Base-by-base conservation (phyloP, 2,329 filamentous ascomycete genomes). In the Fusarium musae region DNA sequence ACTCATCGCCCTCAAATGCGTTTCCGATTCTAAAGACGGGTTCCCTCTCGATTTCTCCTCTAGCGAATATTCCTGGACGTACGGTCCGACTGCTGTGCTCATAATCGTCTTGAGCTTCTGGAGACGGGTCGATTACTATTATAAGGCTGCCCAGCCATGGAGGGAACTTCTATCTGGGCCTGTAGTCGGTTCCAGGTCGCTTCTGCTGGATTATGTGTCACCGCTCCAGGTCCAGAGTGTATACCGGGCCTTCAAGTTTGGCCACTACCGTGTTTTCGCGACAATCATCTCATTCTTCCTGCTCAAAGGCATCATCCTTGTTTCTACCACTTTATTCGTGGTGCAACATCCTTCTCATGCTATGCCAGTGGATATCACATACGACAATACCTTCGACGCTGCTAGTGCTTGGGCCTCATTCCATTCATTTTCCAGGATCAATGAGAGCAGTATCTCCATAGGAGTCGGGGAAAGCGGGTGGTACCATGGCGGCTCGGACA, bases 201-300 rank as follows among this genome's bases (percentile, higher is more conserved):
- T 62, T n/a, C 6, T 62, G 3, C 16, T 58, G 1, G 50, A 62
- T 6, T 62, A 62, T 23, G 9, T 62, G 0, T 12, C 59, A 0
- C 26, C 7, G 6, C 5, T 62, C 0, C 50, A 62, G 21, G 1
- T 58, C 0, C 9, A 37, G 17, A 62, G 50, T 1, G 4, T 62
- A 2, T 16, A 9, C 5, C 39, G 1, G 0, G 23, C 59, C 0
- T 23, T 5, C 1, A 46, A 11, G 1, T 16, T 30, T 2, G 0
- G 59, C 0, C 50, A 58, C 6, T 58, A 58, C 4, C 19, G 17
- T 10, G 17, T 46, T 28, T 21, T 5, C 9, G 12, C 43, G 3
- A 28, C 44, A 0, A 28, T 46, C 0, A 0, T 21, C 3, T 46
- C 26, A 5, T 46, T 46, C 44, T 46, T 46, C 0, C 12, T 46